Conservation (phyloP, 2,329 filamentous ascomycete genomes). For the Hymenotorrendiella dingleyae region DNA sequence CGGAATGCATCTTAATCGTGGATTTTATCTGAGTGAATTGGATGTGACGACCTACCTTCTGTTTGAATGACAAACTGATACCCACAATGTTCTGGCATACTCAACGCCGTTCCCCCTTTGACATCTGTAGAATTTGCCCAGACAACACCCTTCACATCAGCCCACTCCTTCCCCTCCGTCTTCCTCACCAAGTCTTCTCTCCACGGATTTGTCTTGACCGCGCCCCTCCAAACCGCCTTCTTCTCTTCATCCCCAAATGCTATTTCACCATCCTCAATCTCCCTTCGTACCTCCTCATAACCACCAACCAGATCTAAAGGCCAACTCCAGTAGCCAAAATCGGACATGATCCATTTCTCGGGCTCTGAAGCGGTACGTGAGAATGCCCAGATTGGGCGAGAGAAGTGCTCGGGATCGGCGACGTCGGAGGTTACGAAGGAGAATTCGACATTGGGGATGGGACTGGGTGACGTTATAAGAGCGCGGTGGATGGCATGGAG, state of each 20-base stretch:
- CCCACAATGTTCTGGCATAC: slow-evolving; percentile 47
- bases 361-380: slow-evolving; percentile 16
- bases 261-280: slow-evolving; percentile 13
- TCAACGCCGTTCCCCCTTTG: slow-evolving; percentile 26
- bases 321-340: slow-evolving; percentile 33
- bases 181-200: slow-evolving; percentile 26
- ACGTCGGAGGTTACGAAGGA: slow-evolving; percentile 27
- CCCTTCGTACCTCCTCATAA: slow-evolving; percentile 22
- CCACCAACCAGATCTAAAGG: slow-evolving; percentile 34
- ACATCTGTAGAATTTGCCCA: slow-evolving; percentile 17
- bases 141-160: slow-evolving; percentile 26
- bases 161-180: slow-evolving; percentile 30
- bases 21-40: neutral
- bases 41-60: slow-evolving; percentile 32
- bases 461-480: slow-evolving; percentile 28
- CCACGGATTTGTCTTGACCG: slow-evolving; percentile 19
- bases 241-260: slow-evolving; percentile 15
- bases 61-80: slow-evolving; percentile 50
- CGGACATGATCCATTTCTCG: slow-evolving; percentile 30
- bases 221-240: slow-evolving; percentile 26
- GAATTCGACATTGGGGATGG: slow-evolving; percentile 34
- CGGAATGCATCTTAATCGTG: too few species aligned
- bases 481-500: slow-evolving; percentile 33
- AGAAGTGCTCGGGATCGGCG: slow-evolving; percentile 8
- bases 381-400: slow-evolving; percentile 21